A percentile compares a stretch with the other conserved stretches of the same genome.
Evolutionary conservation across 495 filamentous ascomycete species (phyloP).

Genomic region (Astrothelium subdiscretum): DNA sequence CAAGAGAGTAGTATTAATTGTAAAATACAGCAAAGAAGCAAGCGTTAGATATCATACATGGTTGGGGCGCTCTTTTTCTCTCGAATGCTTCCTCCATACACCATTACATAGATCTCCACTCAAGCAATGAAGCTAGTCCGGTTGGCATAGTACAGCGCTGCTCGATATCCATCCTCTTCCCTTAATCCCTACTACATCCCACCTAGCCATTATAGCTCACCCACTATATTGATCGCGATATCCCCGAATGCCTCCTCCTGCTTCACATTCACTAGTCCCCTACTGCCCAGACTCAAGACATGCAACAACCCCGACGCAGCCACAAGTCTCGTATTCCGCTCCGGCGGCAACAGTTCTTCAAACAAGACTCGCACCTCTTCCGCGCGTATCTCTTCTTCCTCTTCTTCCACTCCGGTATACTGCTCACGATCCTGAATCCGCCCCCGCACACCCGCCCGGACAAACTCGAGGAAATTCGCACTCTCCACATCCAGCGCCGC

Average conservation of each 20-base stretch:
- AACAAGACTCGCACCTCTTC: conserved; percentile 38
- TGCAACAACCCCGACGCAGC: conserved; percentile 67
- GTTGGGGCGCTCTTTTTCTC: background rate
- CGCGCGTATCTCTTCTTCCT: conserved; percentile 27
- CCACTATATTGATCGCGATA: conserved; percentile 18
- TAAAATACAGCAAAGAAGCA: background rate
- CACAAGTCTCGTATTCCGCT: conserved; percentile 41
- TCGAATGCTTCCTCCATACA: background rate
- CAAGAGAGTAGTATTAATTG: background rate
- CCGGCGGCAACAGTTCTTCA: conserved; percentile 46
- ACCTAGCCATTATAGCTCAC: background rate
- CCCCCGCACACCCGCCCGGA: conserved; percentile 30
- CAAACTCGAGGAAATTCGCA: conserved; percentile 49
- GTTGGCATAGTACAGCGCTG: background rate
- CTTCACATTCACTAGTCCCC: conserved; percentile 42
- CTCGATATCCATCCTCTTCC: background rate
- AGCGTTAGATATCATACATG: background rate
- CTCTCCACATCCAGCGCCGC: conserved; percentile 46
- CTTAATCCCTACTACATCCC: background rate
- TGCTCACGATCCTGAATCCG: conserved; percentile 18
- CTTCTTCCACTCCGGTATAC: conserved; percentile 26
- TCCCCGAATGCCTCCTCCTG: conserved; percentile 39
- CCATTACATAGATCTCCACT: background rate
- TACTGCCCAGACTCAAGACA: conserved; percentile 57
- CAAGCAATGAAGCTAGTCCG: background rate